phyloP scores from a whole-genome alignment of 768 basidiomycete genomes.

The Nidula microcarpa region DNA sequence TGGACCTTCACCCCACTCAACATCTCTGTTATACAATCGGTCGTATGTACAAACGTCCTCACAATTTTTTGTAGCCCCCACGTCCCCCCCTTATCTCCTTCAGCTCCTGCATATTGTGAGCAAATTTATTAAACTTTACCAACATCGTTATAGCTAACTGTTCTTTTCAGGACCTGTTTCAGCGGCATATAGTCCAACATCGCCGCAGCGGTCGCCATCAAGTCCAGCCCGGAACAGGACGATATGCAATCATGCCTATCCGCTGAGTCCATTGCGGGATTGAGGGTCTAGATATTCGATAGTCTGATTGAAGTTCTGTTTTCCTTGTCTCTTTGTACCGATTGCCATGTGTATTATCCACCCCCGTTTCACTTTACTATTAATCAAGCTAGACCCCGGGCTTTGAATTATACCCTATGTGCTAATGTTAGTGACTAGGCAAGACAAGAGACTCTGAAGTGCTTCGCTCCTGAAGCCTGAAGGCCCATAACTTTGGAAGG shows the following conservation, averaged over 20 bases:
- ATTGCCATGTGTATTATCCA: constrained; percentile 19
- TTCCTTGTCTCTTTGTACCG: constrained; percentile 4
- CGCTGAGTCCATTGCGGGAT: constrained; percentile 52
- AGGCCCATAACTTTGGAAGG: too few relatives aligned
- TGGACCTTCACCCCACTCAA: constrained; percentile 74
- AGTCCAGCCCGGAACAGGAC: constrained; percentile 66
- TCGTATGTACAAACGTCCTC: constrained; percentile 55
- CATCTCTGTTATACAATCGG: constrained; percentile 78
- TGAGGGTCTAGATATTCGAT: constrained; percentile 16
- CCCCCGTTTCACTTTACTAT: constrained; percentile 6
- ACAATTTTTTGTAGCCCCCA: constrained; percentile 56
- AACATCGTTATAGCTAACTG: constrained; percentile 10
- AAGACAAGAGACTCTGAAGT: too few relatives aligned
- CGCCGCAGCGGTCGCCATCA: constrained; percentile 80
- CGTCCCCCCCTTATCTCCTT: constrained; percentile 50
- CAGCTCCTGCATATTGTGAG: constrained; percentile 81
- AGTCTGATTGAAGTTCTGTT: constrained; percentile 4
- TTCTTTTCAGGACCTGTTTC: constrained; percentile 66
- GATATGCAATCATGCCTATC: constrained; percentile 39
- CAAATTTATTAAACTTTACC: not conserved
- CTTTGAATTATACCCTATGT: too few relatives aligned
- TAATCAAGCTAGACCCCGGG: too few relatives aligned
- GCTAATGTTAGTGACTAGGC: too few relatives aligned
- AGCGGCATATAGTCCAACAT: constrained; percentile 85
- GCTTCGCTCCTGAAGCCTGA: too few relatives aligned